These are phyloP conservation scores for Euphrasia confusa DNA, from an alignment of 257 asterid species.

Conservation along the genomic window DNA sequence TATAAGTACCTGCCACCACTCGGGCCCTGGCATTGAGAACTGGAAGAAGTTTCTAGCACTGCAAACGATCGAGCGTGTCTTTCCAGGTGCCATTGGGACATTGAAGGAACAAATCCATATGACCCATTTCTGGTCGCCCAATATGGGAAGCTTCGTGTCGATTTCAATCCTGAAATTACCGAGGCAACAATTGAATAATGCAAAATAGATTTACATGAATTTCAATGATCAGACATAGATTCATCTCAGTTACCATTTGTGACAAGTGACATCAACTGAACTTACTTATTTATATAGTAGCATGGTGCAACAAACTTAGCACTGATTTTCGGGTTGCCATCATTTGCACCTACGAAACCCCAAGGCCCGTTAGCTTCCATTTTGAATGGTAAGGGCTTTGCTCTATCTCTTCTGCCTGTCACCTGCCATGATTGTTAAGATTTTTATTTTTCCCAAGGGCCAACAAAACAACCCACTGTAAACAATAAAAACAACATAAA, in stretches of 20 bases:
- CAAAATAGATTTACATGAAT: neutral
- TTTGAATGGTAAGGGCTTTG: conserved; percentile 89
- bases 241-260: conserved; percentile 5
- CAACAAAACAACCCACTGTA: conserved; percentile 1
- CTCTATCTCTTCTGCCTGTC: conserved; percentile 96
- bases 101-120: conserved; percentile 99
- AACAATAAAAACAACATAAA: neutral
- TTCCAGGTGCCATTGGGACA: conserved; percentile 98
- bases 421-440: conserved; percentile 41
- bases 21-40: conserved; percentile 85
- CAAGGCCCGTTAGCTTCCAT: conserved; percentile 80
- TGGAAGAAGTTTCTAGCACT: conserved; percentile 98
- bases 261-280: conserved; percentile 6
- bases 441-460: neutral
- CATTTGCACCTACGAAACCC: conserved; percentile 92
- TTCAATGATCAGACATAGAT: neutral
- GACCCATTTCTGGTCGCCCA: conserved; percentile 95
- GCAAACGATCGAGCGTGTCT: conserved; percentile 95
- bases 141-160: conserved; percentile 80
- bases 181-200: neutral
- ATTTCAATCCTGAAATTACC: conserved; percentile 66
- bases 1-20: conserved; percentile 92
- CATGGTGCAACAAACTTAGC: conserved; percentile 91
- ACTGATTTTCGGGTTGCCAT: conserved; percentile 73
- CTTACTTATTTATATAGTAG: conserved; percentile 84